Percentiles rank a stretch among this genome's conserved stretches.
Conservation (phyloP, 805 yeast species). For the Yamadazyma ubonensis region DNA sequence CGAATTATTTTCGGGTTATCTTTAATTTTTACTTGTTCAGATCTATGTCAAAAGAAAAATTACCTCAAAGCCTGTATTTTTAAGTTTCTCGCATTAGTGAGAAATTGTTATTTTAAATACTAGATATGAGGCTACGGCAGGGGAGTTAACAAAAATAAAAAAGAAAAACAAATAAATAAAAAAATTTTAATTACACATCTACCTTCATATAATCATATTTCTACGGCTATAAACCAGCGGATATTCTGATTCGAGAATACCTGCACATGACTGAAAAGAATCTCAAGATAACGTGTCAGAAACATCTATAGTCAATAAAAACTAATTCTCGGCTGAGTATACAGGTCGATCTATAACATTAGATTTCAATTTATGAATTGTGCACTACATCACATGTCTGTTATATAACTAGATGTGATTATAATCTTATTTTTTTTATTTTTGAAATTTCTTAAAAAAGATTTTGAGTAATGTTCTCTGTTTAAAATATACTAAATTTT, state of each 20-base stretch:
- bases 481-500: constrained; percentile 1
- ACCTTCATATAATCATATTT: not conserved
- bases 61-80: not conserved
- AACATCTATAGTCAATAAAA: not conserved
- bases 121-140: not conserved
- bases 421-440: not conserved
- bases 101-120: not conserved
- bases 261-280: not conserved
- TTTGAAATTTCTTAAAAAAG: not conserved
- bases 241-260: not conserved
- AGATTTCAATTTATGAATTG: not conserved
- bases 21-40: no score
- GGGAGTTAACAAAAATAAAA: not conserved
- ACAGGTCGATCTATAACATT: not conserved
- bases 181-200: not conserved
- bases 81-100: constrained; percentile 2
- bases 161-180: not conserved
- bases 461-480: not conserved
- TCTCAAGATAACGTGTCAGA: not conserved
- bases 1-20: no score
- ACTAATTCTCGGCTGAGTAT: not conserved
- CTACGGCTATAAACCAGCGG: not conserved
- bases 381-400: not conserved
- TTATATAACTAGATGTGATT: constrained; percentile 1
- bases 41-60: not conserved